Evolutionary conservation across 2,329 filamentous ascomycete species (phyloP).

Genomic region (Calonectria hongkongensis): DNA sequence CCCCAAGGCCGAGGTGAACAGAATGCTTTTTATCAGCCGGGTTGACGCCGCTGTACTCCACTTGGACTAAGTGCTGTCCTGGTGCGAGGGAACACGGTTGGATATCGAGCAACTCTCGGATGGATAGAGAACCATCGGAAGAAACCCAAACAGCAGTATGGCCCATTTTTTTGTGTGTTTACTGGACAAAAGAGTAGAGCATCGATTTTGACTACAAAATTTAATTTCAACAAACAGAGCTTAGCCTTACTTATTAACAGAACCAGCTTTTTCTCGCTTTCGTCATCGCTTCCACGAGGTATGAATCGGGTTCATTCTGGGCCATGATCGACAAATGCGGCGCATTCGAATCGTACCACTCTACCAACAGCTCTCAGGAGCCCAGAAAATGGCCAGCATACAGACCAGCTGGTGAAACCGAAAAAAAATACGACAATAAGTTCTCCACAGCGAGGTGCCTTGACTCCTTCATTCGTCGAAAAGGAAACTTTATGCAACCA

Average conservation of each 20-base stretch:
- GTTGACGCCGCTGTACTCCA: background rate
- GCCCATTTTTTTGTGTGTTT: background rate
- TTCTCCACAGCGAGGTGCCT: too few species aligned
- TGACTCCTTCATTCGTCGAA: too few species aligned
- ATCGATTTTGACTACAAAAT: background rate
- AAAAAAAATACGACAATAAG: too few species aligned
- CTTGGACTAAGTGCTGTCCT: background rate
- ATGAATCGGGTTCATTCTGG: background rate
- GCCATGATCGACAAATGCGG: too few species aligned
- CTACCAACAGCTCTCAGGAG: too few species aligned
- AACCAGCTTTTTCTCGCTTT: background rate
- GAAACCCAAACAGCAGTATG: background rate
- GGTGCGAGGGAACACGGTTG: background rate
- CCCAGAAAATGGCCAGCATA: too few species aligned
- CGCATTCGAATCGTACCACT: too few species aligned
- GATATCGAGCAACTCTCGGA: background rate
- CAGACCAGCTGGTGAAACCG: too few species aligned
- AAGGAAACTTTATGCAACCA: too few species aligned
- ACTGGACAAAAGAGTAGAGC: background rate
- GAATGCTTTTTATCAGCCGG: slow-evolving; percentile 7
- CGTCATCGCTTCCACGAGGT: background rate
- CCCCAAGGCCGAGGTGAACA: background rate
- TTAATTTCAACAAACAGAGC: background rate
- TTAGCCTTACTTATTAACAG: background rate
- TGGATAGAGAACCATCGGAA: background rate